phyloP scores from a whole-genome alignment of 1,284 basidiomycete genomes.

The Apiotrichum laibachii region DNA sequence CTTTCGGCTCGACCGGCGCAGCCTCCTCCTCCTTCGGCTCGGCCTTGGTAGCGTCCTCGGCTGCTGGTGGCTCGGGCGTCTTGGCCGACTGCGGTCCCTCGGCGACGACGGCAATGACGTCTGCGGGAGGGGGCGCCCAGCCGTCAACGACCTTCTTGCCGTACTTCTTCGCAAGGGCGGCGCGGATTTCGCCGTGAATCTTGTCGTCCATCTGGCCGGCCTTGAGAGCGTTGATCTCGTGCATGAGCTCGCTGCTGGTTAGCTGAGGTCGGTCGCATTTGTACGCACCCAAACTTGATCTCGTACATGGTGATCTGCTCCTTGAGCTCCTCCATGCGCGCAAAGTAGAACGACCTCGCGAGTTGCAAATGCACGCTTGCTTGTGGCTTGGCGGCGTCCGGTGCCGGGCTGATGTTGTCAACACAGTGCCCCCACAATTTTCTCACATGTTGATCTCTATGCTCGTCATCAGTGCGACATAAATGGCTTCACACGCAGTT shows the following conservation, averaged over 20 bases:
- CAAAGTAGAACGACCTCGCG: constrained; percentile 68
- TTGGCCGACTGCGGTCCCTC: constrained; percentile 24
- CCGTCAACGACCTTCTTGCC: constrained; percentile 41
- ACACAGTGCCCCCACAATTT: too few relatives aligned
- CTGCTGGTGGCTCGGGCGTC: constrained; percentile 1
- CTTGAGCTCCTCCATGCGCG: constrained; percentile 67
- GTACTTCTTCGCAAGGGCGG: constrained; percentile 37
- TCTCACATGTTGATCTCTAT: constrained; percentile 66
- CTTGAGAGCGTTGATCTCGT: constrained; percentile 62
- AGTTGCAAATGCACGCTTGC: constrained; percentile 61
- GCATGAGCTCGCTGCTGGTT: constrained; percentile 29
- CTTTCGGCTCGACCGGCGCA: background rate
- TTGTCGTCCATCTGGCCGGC: constrained; percentile 65
- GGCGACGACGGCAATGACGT: constrained; percentile 30
- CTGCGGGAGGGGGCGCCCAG: constrained; percentile 39
- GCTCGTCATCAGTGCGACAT: constrained; percentile 65
- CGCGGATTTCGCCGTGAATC: constrained; percentile 54
- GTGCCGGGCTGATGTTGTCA: constrained; percentile 33
- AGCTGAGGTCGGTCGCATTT: too few relatives aligned
- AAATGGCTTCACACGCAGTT: constrained; percentile 65
- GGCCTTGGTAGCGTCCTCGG: constrained; percentile 17
- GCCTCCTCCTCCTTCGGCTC: constrained; percentile 5
- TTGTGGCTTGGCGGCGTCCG: constrained; percentile 37
- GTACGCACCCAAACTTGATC: constrained; percentile 12
- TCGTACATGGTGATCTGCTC: constrained; percentile 69